A percentile compares a stretch with the other conserved stretches of the same genome.
These are phyloP conservation scores for Alternaria sp. DNA, from an alignment of 2,329 filamentous ascomycete genomes.

Conservation along the genomic window DNA sequence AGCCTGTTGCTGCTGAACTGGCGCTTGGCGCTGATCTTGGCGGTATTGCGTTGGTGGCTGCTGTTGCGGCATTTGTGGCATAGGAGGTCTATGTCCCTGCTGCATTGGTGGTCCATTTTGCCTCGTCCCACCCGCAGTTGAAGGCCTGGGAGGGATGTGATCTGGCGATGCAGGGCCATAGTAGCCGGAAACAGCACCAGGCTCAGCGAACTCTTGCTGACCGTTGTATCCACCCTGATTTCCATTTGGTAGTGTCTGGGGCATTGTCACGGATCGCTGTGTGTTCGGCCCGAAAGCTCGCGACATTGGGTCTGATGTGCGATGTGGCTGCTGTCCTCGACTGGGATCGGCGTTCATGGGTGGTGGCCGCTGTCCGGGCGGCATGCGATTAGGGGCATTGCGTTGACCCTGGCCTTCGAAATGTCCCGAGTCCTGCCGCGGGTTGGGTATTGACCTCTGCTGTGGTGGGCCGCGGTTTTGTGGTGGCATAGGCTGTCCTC, in stretches of 20 bases:
- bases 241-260: slow-evolving; percentile 33
- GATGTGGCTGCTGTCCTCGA: slow-evolving; percentile 21
- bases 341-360: slow-evolving; percentile 28
- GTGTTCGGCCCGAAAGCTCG: slow-evolving; percentile 37
- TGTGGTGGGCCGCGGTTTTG: slow-evolving; percentile 30
- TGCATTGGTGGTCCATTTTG: slow-evolving; percentile 28
- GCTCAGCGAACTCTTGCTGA: slow-evolving; percentile 45
- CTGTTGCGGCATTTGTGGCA: slow-evolving; percentile 30
- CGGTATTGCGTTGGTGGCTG: slow-evolving; percentile 29
- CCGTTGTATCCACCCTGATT: slow-evolving; percentile 20
- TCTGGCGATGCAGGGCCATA: slow-evolving; percentile 45
- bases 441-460: slow-evolving; percentile 25
- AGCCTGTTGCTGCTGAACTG: slow-evolving; percentile 26
- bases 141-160: slow-evolving; percentile 45
- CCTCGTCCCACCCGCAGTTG: slow-evolving; percentile 41
- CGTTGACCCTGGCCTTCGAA: slow-evolving; percentile 40
- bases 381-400: slow-evolving; percentile 32
- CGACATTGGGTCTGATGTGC: slow-evolving; percentile 29
- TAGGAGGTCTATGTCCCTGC: slow-evolving; percentile 37
- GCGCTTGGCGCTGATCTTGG: slow-evolving; percentile 23
- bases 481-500: slow-evolving; percentile 29
- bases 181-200: slow-evolving; percentile 43
- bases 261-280: slow-evolving; percentile 48
- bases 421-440: slow-evolving; percentile 45
- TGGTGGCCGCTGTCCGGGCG: slow-evolving; percentile 30